Base-by-base conservation (phyloP, 305 asterid species). In the Rubia balearica region DNA sequence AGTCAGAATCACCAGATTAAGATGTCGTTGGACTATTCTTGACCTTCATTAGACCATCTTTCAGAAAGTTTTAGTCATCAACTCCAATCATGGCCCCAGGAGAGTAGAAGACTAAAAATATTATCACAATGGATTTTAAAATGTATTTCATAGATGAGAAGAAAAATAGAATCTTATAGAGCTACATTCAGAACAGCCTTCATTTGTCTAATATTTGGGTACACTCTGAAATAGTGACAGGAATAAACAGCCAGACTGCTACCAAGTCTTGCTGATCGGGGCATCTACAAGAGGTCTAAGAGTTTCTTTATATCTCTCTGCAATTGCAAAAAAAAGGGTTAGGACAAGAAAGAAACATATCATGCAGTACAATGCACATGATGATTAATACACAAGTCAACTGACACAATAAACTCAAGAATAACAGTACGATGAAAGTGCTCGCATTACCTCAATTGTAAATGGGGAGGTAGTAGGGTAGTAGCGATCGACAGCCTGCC, bases 381-480 rank as follows among this genome's bases (percentile, higher is more conserved):
- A 43, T 9, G n/a, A n/a, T n/a, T n/a, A n/a, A n/a, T n/a, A n/a
- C n/a, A n/a, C n/a, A 9, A 43, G 11, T 43, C 48, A 43, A 43
- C 1, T 0, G 48, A 43, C 48, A 43, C 48, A 43, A 4, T 43
- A 43, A 9, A 43, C 48, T 46, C 53, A 46, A 40, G 43, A n/a
- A n/a, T n/a, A n/a, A 40, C 43, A 40, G 43, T 40, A 40, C 7
- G 43, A n/a, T 17, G 67, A 8, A 45, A 43, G 46, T 5, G 7
- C 68, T 13, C 10, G 12, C 1, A 73, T 67, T 67, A 84, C 96
- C 91, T 90, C 96, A n/a, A 90, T 81, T 16, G 92, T 83, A 8
- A 90, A 86, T 78, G 96, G 91, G 12, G 95, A 85, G 7, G 96
- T 85, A 8, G 96, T 88, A 49, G 96, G 98, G 76, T 87, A 86